Conservation (phyloP, 2,329 filamentous ascomycete species). For the Metarhizium sp. region DNA sequence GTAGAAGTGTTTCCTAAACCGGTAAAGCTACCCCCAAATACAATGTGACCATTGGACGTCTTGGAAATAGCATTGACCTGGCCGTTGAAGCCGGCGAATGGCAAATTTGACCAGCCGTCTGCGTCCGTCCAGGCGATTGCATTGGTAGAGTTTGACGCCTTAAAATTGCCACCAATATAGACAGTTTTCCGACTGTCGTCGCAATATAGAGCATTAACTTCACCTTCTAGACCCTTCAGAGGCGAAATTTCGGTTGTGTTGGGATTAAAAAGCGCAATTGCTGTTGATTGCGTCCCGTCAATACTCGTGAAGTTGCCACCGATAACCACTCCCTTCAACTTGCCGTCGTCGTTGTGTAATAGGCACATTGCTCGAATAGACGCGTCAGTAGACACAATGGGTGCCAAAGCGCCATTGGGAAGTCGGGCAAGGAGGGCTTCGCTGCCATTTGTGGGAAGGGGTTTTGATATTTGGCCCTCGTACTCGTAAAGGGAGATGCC, state of each 20-base stretch:
- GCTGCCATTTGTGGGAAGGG: conserved; percentile 64
- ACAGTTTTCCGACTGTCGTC: conserved; percentile 69
- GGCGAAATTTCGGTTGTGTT: conserved; percentile 60
- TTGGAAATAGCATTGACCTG: conserved; percentile 80
- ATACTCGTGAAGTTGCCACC: conserved; percentile 95
- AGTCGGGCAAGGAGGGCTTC: conserved; percentile 72
- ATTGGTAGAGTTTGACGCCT: conserved; percentile 72
- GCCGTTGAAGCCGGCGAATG: conserved; percentile 92
- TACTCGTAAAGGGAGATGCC: conserved; percentile 87
- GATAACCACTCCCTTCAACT: conserved; percentile 65
- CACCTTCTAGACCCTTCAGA: conserved; percentile 72
- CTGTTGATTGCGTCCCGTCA: conserved; percentile 63
- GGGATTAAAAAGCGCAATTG: conserved; percentile 74
- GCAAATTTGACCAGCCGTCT: conserved; percentile 66
- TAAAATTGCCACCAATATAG: conserved; percentile 85
- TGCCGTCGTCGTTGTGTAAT: conserved; percentile 58
- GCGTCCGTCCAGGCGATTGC: conserved; percentile 71
- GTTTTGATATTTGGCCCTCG: conserved; percentile 63
- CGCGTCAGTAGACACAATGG: conserved; percentile 68
- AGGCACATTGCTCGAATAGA: conserved; percentile 84
- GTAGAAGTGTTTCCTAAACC: conserved; percentile 73
- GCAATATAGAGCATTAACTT: conserved; percentile 75
- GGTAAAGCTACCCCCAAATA: conserved; percentile 87
- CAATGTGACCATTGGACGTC: conserved; percentile 69
- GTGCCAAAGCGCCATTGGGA: conserved; percentile 75